Evolutionary conservation across 2,329 filamentous ascomycete species (phyloP).

Genomic region (Fusarium nurragi): DNA sequence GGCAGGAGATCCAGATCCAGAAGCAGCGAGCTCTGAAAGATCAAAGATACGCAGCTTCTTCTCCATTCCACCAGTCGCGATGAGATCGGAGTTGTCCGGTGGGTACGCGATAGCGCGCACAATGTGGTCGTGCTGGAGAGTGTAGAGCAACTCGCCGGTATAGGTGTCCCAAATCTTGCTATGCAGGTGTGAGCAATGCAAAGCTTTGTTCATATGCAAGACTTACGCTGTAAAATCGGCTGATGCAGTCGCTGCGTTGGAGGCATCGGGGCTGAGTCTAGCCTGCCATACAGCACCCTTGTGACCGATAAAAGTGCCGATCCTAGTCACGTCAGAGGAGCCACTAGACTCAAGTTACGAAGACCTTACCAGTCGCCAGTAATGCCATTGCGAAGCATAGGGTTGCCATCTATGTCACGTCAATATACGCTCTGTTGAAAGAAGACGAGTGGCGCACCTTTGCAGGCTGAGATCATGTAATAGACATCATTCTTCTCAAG

Average conservation of each 20-base stretch:
- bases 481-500: slow-evolving; percentile 85
- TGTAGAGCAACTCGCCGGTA: slow-evolving; percentile 87
- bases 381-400: slow-evolving; percentile 95
- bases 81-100: slow-evolving; percentile 79
- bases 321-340: slow-evolving; percentile 65
- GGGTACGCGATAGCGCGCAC: slow-evolving; percentile 93
- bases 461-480: slow-evolving; percentile 93
- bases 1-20: slow-evolving; percentile 52
- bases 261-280: slow-evolving; percentile 86
- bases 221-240: slow-evolving; percentile 94
- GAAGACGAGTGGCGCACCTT: slow-evolving; percentile 63
- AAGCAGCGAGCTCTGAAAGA: slow-evolving; percentile 67
- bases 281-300: slow-evolving; percentile 99
- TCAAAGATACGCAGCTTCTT: slow-evolving; percentile 97
- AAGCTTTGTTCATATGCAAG: neutral
- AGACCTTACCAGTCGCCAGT: slow-evolving; percentile 85
- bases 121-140: slow-evolving; percentile 92
- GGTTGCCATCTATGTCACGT: slow-evolving; percentile 80
- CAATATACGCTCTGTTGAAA: slow-evolving; percentile 31
- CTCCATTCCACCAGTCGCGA: slow-evolving; percentile 94
- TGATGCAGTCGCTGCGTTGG: slow-evolving; percentile 89
- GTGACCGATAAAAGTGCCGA: slow-evolving; percentile 97
- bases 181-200: slow-evolving; percentile 44
- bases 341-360: neutral
- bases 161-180: slow-evolving; percentile 98